phyloP scores from a whole-genome alignment of 495 filamentous ascomycete species.

The Massariosphaeria phaeospora region DNA sequence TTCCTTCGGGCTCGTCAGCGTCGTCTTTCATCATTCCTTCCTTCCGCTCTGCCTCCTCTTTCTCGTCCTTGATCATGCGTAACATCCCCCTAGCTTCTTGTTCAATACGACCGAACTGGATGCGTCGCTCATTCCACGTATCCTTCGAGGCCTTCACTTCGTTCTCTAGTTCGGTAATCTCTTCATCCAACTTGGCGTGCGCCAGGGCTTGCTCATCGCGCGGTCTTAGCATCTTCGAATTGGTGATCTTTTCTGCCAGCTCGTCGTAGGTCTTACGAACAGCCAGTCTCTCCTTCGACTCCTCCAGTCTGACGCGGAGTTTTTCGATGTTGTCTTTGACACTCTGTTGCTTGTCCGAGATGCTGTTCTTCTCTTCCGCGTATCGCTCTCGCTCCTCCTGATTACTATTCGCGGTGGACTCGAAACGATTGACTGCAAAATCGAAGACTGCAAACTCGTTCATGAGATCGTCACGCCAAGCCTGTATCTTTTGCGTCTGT shows the following conservation, averaged over 20 bases:
- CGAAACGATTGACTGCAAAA: conserved; percentile 78
- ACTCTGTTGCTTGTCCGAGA: conserved; percentile 64
- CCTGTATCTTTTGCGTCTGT: conserved; percentile 50
- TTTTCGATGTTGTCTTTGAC: conserved; percentile 72
- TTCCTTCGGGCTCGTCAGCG: conserved; percentile 59
- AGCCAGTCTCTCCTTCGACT: conserved; percentile 68
- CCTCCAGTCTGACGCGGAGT: conserved; percentile 65
- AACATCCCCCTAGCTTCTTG: conserved; percentile 84
- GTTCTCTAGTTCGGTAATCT: conserved; percentile 80
- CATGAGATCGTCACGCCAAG: conserved; percentile 72
- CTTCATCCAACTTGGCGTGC: conserved; percentile 72
- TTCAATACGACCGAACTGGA: conserved; percentile 86
- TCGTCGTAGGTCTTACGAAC: conserved; percentile 83
- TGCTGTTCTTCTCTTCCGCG: conserved; percentile 69
- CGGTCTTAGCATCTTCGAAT: conserved; percentile 69
- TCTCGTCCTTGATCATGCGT: conserved; percentile 86
- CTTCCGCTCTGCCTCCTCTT: conserved; percentile 70
- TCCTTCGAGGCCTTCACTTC: conserved; percentile 75
- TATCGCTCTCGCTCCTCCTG: conserved; percentile 81
- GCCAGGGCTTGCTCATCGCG: conserved; percentile 77
- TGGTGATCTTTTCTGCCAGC: conserved; percentile 78
- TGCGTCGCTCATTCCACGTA: conserved; percentile 80
- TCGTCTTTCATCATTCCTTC: conserved; percentile 63
- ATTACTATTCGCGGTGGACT: conserved; percentile 81
- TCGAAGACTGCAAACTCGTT: conserved; percentile 91